phyloP scores from a whole-genome alignment of 352 stramenopile species.

The Phytophthora ramorum region DNA sequence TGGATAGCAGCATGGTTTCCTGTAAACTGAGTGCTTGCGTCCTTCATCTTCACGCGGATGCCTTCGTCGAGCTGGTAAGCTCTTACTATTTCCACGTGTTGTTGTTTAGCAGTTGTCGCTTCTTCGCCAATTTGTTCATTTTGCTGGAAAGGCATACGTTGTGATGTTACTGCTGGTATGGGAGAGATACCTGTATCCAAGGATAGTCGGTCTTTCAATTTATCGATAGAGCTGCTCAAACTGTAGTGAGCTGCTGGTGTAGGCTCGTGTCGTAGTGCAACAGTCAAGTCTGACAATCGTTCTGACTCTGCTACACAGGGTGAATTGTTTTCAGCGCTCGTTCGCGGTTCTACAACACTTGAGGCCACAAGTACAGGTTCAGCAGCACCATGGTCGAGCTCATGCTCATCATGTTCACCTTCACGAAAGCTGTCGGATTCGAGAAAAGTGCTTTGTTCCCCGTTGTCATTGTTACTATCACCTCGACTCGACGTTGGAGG shows the following conservation, averaged over 20 bases:
- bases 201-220: neutral
- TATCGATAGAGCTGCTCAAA: neutral
- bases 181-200: neutral
- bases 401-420: neutral
- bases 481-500: constrained; percentile 9
- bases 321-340: neutral
- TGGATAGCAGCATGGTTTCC: constrained; percentile 79
- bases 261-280: constrained; percentile 1
- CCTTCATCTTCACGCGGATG: constrained; percentile 54
- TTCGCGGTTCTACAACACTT: neutral
- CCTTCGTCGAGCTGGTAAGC: constrained; percentile 41
- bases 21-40: constrained; percentile 75
- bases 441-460: constrained; percentile 40
- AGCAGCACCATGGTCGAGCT: neutral
- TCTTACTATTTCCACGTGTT: constrained; percentile 58
- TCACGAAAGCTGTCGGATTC: constrained; percentile 26
- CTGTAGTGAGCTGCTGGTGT: neutral
- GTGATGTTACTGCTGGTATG: neutral
- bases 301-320: neutral
- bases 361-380: neutral
- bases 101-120: constrained; percentile 1
- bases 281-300: neutral
- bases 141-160: neutral
- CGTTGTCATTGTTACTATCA: constrained; percentile 19
- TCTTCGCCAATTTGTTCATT: neutral